These are phyloP conservation scores for Tuber calosporum DNA, from an alignment of 495 filamentous ascomycete genomes.

Conservation along the genomic window DNA sequence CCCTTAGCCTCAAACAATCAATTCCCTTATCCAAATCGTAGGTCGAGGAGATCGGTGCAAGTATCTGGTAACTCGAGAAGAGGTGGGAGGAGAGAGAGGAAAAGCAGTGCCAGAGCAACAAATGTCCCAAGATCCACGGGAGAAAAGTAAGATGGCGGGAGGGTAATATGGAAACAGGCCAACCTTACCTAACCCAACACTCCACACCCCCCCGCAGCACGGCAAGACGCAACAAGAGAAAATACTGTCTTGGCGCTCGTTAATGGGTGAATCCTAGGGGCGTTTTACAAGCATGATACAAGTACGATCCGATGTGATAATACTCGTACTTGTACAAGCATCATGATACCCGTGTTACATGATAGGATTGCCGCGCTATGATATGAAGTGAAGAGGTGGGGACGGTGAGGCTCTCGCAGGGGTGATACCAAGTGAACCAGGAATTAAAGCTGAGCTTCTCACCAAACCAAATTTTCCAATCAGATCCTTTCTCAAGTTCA, in stretches of 20 bases:
- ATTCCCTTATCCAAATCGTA: slow-evolving; percentile 9
- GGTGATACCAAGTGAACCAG: background rate
- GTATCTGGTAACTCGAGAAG: background rate
- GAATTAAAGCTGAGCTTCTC: background rate
- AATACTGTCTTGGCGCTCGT: background rate
- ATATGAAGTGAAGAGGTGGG: background rate
- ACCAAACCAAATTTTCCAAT: too few relatives aligned
- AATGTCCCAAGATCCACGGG: slow-evolving; percentile 2
- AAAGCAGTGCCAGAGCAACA: background rate
- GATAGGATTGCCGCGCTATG: too few relatives aligned
- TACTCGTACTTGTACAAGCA: too few relatives aligned
- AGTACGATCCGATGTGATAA: background rate
- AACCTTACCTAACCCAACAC: background rate
- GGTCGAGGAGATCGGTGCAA: slow-evolving; percentile 40
- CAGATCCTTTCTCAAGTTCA: background rate
- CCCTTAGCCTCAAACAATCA: slow-evolving; percentile 10
- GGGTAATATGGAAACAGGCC: background rate
- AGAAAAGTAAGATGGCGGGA: slow-evolving; percentile 11
- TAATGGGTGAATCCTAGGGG: background rate
- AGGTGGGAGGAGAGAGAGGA: slow-evolving; percentile 5
- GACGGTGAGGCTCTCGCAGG: background rate
- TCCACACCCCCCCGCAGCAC: slow-evolving; percentile 1
- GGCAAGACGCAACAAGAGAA: background rate
- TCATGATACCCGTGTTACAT: too few relatives aligned
- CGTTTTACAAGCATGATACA: background rate